Percentiles rank a stretch among this genome's conserved stretches.
These are phyloP conservation scores for Sphaerosporella brunnea DNA, from an alignment of 495 filamentous ascomycete genomes.

Conservation along the genomic window DNA sequence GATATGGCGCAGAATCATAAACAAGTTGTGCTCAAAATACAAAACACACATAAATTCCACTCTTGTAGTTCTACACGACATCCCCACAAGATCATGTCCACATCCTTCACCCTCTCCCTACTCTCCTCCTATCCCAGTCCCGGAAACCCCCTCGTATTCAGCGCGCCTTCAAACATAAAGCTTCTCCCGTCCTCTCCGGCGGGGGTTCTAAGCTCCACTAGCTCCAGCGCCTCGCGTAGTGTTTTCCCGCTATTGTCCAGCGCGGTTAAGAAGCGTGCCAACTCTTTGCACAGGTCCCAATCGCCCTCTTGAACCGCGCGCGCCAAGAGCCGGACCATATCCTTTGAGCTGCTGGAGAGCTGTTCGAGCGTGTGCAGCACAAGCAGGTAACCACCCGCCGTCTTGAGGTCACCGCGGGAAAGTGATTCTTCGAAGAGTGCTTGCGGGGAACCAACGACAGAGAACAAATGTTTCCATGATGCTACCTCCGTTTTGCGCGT, in stretches of 20 bases:
- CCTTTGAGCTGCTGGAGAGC: slow-evolving; percentile 54
- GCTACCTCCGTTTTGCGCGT: slow-evolving; percentile 92
- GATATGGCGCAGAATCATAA: too few relatives aligned
- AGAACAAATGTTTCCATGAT: slow-evolving; percentile 86
- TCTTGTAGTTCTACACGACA: too few relatives aligned
- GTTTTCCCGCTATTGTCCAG: slow-evolving; percentile 75
- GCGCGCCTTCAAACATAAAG: slow-evolving; percentile 29
- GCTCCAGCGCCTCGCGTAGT: slow-evolving; percentile 55
- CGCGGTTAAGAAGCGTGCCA: slow-evolving; percentile 81
- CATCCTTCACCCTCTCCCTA: background rate
- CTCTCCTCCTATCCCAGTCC: slow-evolving; percentile 9
- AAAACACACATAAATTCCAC: too few relatives aligned
- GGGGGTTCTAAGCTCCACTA: slow-evolving; percentile 42
- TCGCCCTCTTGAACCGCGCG: slow-evolving; percentile 68
- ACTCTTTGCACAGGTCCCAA: slow-evolving; percentile 92
- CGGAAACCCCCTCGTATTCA: slow-evolving; percentile 8
- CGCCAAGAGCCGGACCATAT: slow-evolving; percentile 66
- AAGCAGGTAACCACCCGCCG: slow-evolving; percentile 89
- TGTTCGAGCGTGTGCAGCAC: slow-evolving; percentile 89
- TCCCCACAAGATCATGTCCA: too few relatives aligned
- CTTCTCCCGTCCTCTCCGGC: slow-evolving; percentile 28
- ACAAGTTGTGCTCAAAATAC: too few relatives aligned
- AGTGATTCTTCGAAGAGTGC: slow-evolving; percentile 85
- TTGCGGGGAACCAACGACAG: slow-evolving; percentile 71
- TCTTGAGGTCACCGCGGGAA: slow-evolving; percentile 69